phyloP scores from a whole-genome alignment of 2,329 filamentous ascomycete species.

The Aspergillus viridinutans region DNA sequence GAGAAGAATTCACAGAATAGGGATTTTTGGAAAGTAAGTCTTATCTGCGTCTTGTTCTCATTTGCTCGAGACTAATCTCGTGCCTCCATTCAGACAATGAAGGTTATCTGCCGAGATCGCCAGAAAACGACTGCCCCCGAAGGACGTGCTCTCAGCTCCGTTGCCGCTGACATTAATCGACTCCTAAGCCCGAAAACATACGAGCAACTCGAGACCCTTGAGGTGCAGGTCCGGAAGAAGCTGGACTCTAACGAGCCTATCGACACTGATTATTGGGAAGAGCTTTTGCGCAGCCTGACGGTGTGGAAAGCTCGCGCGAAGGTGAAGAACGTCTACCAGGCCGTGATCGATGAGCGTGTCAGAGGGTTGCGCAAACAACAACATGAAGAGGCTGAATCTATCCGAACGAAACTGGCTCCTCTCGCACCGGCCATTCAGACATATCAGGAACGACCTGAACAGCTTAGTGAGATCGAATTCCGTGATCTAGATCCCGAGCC shows the following conservation, averaged over 20 bases:
- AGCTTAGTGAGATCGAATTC: slow-evolving; percentile 33
- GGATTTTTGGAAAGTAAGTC: slow-evolving; percentile 75
- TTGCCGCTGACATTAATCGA: slow-evolving; percentile 81
- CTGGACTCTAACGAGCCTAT: slow-evolving; percentile 84
- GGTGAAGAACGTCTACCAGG: slow-evolving; percentile 71
- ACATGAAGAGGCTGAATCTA: slow-evolving; percentile 59
- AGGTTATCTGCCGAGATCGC: slow-evolving; percentile 74
- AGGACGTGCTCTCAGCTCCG: slow-evolving; percentile 72
- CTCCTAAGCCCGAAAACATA: slow-evolving; percentile 80
- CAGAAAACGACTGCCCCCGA: slow-evolving; percentile 64
- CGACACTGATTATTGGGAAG: slow-evolving; percentile 97
- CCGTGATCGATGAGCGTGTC: slow-evolving; percentile 66
- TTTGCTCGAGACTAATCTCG: slow-evolving; percentile 7
- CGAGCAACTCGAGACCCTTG: slow-evolving; percentile 79
- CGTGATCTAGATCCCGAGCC: slow-evolving; percentile 60
- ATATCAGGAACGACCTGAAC: slow-evolving; percentile 3
- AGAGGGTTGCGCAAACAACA: slow-evolving; percentile 64
- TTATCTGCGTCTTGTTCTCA: background rate
- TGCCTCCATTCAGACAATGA: slow-evolving; percentile 59
- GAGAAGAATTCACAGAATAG: slow-evolving; percentile 73
- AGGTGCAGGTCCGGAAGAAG: slow-evolving; percentile 82
- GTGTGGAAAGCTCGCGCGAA: slow-evolving; percentile 92
- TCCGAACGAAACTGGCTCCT: slow-evolving; percentile 51
- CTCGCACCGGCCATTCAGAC: slow-evolving; percentile 40
- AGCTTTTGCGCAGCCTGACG: slow-evolving; percentile 75